Percentiles rank a stretch among this genome's conserved stretches.
Evolutionary conservation across 2,329 filamentous ascomycete species (phyloP).

Genomic region (Torrubiella hemipterigena): DNA sequence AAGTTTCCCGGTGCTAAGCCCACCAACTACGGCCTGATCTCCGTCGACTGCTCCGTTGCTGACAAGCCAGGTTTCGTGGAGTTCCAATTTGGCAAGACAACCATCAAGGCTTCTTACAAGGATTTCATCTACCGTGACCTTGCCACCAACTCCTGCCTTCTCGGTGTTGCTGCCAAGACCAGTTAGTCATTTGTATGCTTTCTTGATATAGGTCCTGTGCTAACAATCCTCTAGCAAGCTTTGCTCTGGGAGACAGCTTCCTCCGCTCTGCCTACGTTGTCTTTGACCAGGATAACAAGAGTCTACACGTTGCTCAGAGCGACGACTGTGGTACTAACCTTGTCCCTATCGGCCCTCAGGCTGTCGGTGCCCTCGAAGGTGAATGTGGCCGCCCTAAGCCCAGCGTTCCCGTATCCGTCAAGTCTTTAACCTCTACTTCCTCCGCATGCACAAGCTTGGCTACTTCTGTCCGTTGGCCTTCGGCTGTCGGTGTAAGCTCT

Average conservation of each 20-base stretch:
- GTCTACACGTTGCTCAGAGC: conserved; percentile 12
- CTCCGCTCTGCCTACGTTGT: conserved; percentile 7
- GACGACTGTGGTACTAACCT: conserved; percentile 13
- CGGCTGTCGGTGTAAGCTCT: conserved; percentile 8
- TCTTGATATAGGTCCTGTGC: not conserved
- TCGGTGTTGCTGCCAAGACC: not conserved
- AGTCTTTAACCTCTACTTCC: conserved; percentile 1
- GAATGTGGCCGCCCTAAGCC: conserved; percentile 5
- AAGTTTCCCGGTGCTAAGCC: conserved; percentile 32
- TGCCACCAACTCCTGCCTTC: conserved; percentile 3
- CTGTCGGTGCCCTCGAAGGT: conserved; percentile 5
- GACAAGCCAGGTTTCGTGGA: conserved; percentile 29
- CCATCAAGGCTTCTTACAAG: conserved; percentile 34
- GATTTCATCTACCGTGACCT: conserved; percentile 32
- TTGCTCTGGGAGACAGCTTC: conserved; percentile 5
- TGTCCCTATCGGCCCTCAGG: conserved; percentile 16
- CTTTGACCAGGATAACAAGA: conserved; percentile 14
- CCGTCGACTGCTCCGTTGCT: conserved; percentile 31
- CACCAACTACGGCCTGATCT: conserved; percentile 31
- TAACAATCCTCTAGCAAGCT: not conserved
- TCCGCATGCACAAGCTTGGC: conserved; percentile 3
- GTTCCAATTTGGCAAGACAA: conserved; percentile 35
- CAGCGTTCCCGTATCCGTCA: too few species aligned
- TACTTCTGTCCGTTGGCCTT: conserved; percentile 1
- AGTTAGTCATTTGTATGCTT: not conserved